phyloP scores from a whole-genome alignment of 257 asterid genomes.

The Solanum bukasovii region DNA sequence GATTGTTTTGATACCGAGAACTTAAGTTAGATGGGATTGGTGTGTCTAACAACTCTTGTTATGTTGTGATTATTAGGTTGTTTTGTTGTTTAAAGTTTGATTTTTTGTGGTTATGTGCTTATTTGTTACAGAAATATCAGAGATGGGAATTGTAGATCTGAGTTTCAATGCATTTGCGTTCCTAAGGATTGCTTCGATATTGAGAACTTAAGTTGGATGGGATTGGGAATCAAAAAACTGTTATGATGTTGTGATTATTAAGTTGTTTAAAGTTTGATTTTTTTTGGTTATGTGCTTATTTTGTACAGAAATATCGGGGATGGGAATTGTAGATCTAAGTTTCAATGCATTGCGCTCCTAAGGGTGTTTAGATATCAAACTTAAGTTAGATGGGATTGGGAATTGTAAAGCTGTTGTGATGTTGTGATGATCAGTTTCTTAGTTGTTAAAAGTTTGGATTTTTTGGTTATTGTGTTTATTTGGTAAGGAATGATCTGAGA shows the following conservation, averaged over 20 bases:
- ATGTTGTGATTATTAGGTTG: not conserved
- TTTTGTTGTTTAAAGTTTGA: not conserved
- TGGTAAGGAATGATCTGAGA: not conserved
- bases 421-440: not conserved
- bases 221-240: not conserved
- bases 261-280: not conserved
- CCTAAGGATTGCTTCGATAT: not conserved
- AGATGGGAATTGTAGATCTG: not conserved
- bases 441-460: not conserved
- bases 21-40: not conserved
- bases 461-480: not conserved
- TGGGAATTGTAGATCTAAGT: not conserved
- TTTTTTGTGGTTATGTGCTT: not conserved
- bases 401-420: not conserved
- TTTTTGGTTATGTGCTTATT: not conserved
- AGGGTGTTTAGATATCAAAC: not conserved
- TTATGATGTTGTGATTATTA: not conserved
- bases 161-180: not conserved
- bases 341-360: not conserved
- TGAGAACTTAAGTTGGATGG: not conserved
- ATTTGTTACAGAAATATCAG: not conserved
- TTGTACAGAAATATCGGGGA: not conserved
- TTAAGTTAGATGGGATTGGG: not conserved
- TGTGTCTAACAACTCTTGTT: not conserved
- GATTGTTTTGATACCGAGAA: not conserved